Conservation (phyloP, 202 grass and related monocot species). For the Carex sylvatica region DNA sequence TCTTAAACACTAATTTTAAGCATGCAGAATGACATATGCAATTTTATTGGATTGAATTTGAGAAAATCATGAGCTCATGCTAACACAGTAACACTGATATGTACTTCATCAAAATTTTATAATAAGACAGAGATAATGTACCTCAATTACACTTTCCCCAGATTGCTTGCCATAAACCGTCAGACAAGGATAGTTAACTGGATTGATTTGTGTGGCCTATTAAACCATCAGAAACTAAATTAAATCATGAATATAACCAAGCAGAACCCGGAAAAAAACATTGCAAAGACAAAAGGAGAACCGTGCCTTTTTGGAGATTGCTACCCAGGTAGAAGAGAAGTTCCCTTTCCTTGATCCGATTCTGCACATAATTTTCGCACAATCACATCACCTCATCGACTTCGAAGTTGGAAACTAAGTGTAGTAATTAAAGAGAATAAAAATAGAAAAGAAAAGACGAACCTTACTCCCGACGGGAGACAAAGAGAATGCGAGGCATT, state of each 20-base stretch:
- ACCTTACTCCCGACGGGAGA: conserved; percentile 6
- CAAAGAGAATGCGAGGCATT: not conserved
- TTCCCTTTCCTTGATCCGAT: conserved; percentile 27
- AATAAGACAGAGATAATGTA: conserved; percentile 27
- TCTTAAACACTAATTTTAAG: not conserved
- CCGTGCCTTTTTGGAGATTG: conserved; percentile 45
- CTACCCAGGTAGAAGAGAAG: conserved; percentile 29
- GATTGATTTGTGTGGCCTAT: conserved; percentile 39
- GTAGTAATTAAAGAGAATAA: not conserved
- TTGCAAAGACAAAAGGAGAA: conserved; percentile 3
- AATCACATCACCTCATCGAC: not conserved
- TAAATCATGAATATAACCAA: not conserved
- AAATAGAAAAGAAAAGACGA: not conserved
- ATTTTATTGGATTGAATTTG: not conserved
- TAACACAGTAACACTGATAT: too few relatives aligned
- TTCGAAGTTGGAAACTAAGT: not conserved
- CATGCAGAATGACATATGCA: not conserved
- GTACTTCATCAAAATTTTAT: not conserved
- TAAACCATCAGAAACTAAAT: conserved; percentile 15
- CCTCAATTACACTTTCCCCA: conserved; percentile 48
- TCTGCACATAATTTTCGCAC: conserved; percentile 34
- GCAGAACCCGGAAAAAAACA: not conserved
- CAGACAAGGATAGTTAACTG: conserved; percentile 11
- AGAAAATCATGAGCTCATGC: not conserved
- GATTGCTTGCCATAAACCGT: conserved; percentile 40